Conservation (phyloP, 331 rosid species). For the Rosa hybrid region DNA sequence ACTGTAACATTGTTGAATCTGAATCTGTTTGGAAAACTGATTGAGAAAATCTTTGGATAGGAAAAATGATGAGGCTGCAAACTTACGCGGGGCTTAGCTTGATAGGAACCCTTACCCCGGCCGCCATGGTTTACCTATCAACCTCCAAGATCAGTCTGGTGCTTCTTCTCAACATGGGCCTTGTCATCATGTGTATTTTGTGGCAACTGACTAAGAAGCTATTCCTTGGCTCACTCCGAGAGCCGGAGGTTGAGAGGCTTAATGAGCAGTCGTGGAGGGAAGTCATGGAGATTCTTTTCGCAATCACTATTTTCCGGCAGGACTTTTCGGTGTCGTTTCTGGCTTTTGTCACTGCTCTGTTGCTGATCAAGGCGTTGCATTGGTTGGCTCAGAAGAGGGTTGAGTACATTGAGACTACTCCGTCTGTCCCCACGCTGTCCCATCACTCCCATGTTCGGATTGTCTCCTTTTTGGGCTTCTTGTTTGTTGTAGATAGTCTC, state of each 20-base stretch:
- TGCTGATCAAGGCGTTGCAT: constrained; percentile 89
- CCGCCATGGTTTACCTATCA: constrained; percentile 90
- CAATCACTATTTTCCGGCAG: constrained; percentile 94
- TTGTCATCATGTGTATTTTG: constrained; percentile 77
- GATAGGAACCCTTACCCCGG: constrained; percentile 86
- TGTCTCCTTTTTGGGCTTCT: constrained; percentile 91
- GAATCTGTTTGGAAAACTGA: neutral
- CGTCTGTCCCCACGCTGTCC: constrained; percentile 69
- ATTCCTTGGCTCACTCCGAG: constrained; percentile 87
- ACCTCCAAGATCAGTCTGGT: constrained; percentile 96
- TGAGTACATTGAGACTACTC: constrained; percentile 97
- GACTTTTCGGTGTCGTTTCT: constrained; percentile 91
- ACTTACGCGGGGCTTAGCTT: constrained; percentile 89
- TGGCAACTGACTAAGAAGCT: constrained; percentile 85
- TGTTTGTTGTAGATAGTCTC: constrained; percentile 72
- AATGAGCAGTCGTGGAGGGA: constrained; percentile 99
- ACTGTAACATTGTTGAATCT: neutral
- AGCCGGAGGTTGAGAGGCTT: constrained; percentile 98
- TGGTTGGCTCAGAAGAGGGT: constrained; percentile 99
- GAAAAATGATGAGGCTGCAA: constrained; percentile 76
- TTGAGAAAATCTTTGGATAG: neutral
- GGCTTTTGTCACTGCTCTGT: constrained; percentile 84
- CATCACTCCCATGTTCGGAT: constrained; percentile 88
- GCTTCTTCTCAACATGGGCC: constrained; percentile 93
- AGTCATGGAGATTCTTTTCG: constrained; percentile 96